These are phyloP conservation scores for Lobosporangium transversale DNA, from an alignment of 192 early-diverging fungal genomes.

Conservation along the genomic window DNA sequence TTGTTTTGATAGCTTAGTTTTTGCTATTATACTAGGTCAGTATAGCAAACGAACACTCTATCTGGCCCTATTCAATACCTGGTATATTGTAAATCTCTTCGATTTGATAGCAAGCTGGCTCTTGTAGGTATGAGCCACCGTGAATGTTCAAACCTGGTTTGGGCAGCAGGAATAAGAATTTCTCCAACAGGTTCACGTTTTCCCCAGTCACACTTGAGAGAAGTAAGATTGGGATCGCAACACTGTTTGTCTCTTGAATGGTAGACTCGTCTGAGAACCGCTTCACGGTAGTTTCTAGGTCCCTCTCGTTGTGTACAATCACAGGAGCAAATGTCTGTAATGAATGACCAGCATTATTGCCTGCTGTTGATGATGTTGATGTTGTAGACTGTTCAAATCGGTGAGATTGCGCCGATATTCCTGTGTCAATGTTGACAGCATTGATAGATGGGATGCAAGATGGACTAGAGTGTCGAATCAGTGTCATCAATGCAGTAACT, in stretches of 20 bases:
- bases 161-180: constrained; percentile 76
- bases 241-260: constrained; percentile 48
- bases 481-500: constrained; percentile 61
- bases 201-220: constrained; percentile 86
- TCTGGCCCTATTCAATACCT: no score
- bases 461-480: constrained; percentile 56
- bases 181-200: constrained; percentile 70
- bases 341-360: neutral
- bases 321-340: constrained; percentile 45
- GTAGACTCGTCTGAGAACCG: constrained; percentile 32
- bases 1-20: no score
- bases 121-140: constrained; percentile 28
- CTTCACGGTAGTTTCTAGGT: constrained; percentile 42
- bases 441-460: constrained; percentile 46
- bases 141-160: constrained; percentile 59
- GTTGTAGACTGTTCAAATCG: neutral
- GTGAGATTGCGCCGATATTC: constrained; percentile 10
- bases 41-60: no score
- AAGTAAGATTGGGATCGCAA: constrained; percentile 84
- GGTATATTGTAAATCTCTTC: constrained; percentile 83
- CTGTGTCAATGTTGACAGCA: constrained; percentile 55
- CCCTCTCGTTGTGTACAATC: constrained; percentile 56
- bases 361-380: neutral
- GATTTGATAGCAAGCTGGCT: constrained; percentile 77
- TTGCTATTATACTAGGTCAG: no score